Conservation (phyloP, 768 basidiomycete species). For the Lentinula sp. region DNA sequence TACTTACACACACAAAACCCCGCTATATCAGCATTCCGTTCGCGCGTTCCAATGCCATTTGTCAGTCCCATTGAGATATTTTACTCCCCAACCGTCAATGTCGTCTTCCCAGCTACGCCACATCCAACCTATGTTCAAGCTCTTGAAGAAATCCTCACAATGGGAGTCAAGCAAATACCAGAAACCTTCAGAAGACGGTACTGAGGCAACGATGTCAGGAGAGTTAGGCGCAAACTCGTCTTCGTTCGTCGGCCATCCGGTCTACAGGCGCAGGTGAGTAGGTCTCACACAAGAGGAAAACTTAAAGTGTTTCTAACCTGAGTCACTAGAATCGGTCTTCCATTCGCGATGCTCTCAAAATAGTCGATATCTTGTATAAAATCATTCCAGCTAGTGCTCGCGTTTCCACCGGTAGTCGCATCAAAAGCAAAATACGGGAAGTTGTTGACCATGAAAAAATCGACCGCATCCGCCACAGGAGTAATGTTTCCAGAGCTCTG, state of each 20-base stretch:
- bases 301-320: conserved; percentile 4
- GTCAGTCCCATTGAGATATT: conserved; percentile 8
- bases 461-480: conserved; percentile 6
- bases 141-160: conserved; percentile 12
- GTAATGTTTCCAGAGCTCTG: conserved; percentile 12
- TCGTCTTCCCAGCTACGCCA: conserved; percentile 10
- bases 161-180: conserved; percentile 10
- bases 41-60: conserved; percentile 11
- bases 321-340: conserved; percentile 11
- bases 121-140: conserved; percentile 12
- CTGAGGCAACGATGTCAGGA: conserved; percentile 9
- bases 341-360: conserved; percentile 9
- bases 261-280: not conserved
- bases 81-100: conserved; percentile 13
- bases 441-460: conserved; percentile 13
- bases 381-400: conserved; percentile 7
- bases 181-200: conserved; percentile 9
- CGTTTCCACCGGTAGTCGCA: conserved; percentile 9
- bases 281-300: too few species aligned
- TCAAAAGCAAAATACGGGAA: conserved; percentile 13
- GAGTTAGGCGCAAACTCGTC: conserved; percentile 13
- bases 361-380: conserved; percentile 10
- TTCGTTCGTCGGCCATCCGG: conserved; percentile 13
- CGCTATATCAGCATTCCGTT: conserved; percentile 16
- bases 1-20: conserved; percentile 11